These are phyloP conservation scores for Xylaria sp. DNA, from an alignment of 2,329 filamentous ascomycete species.

Conservation along the genomic window DNA sequence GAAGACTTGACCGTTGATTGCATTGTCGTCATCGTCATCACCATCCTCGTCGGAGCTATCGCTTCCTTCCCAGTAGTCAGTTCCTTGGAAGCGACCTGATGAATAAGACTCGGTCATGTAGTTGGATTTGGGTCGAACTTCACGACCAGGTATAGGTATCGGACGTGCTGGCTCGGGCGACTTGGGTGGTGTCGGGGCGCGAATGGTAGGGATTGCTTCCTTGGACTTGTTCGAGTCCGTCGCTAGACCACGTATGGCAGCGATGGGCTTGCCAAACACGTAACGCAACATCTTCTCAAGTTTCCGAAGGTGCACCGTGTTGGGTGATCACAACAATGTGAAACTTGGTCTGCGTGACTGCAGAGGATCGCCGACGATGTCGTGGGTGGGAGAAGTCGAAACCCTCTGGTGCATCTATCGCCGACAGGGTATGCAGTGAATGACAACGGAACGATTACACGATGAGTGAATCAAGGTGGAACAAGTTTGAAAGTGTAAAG, in stretches of 20 bases:
- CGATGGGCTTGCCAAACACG: not conserved
- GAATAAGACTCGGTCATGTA: too few species aligned
- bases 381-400: not conserved
- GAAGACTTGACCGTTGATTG: too few species aligned
- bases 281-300: not conserved
- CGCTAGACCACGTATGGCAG: not conserved
- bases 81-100: too few species aligned
- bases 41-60: too few species aligned
- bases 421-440: not conserved
- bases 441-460: not conserved
- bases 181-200: conserved; percentile 13
- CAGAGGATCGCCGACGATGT: not conserved
- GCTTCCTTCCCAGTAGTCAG: too few species aligned
- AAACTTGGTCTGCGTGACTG: not conserved
- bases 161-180: conserved; percentile 15
- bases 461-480: not conserved
- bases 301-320: not conserved
- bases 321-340: not conserved
- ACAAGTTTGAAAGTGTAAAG: not conserved
- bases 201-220: not conserved
- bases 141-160: not conserved
- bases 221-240: not conserved
- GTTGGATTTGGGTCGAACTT: too few species aligned
- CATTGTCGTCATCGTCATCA: too few species aligned
- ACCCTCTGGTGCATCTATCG: too few species aligned